Evolutionary conservation across 345 rosid species (phyloP).

Genomic region (Luvunga scandens): DNA sequence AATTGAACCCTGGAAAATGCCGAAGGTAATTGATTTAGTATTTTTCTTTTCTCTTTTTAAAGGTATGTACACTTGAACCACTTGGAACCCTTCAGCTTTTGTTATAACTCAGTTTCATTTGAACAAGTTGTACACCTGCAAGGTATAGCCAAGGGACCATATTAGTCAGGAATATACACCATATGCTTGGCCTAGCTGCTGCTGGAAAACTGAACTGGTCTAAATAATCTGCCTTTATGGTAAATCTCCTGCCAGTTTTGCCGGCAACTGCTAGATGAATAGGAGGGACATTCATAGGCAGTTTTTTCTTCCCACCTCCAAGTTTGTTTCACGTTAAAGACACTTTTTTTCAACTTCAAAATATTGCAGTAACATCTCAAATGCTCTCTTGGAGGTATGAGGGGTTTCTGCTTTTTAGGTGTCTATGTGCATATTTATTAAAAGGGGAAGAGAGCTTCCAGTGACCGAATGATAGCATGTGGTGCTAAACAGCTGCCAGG

Average conservation of each 20-base stretch:
- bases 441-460: background rate
- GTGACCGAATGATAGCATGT: background rate
- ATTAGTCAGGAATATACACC: conserved; percentile 20
- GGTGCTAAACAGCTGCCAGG: background rate
- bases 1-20: background rate
- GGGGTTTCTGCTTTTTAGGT: background rate
- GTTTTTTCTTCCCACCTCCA: conserved; percentile 20
- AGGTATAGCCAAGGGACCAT: conserved; percentile 34
- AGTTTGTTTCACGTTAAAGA: conserved; percentile 21
- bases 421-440: conserved; percentile 1
- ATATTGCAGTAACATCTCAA: conserved; percentile 22
- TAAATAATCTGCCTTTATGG: conserved; percentile 29
- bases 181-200: conserved; percentile 30
- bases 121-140: conserved; percentile 5
- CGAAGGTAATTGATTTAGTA: background rate
- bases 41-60: background rate
- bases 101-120: background rate
- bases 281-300: conserved; percentile 31
- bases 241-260: conserved; percentile 24
- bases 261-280: conserved; percentile 37
- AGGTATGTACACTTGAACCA: background rate
- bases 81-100: background rate
- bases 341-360: conserved; percentile 29
- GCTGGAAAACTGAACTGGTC: conserved; percentile 31
- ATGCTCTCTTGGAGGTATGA: conserved; percentile 18